Base-by-base conservation (phyloP, 768 basidiomycete genomes). In the Suillus variegatus region DNA sequence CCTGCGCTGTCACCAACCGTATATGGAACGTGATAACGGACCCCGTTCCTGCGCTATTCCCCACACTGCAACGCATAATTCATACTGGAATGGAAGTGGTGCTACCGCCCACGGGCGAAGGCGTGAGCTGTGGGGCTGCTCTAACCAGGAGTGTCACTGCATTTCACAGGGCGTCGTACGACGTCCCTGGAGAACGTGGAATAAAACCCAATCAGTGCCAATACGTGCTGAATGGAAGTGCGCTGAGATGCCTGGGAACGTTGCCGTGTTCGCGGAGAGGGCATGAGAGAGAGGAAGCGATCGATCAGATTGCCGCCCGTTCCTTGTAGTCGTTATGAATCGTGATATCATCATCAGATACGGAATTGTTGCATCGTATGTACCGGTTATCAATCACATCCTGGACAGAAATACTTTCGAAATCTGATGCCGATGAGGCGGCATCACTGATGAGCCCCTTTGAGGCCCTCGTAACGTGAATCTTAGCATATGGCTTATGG, bases 1-100 rank as follows among this genome's bases (percentile, higher is more conserved):
- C 40, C 65, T 66, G 28, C 67, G 70, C 36, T 70, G 72, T 66
- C 72, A 74, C 64, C 22, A 44, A 1, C 20, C 12, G 0, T 73
- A 74, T 67, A 18, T 71, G 43, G 75, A 76, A 57, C 62, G 66
- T 12, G 38, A 71, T 64, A 75, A 76, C 56, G 66, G 70, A 2
- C 38, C 60, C 16, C 46, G 55, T 16, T 64, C 71, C 16, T 71
- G 69, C 47, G 44, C 54, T 44, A 58, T 71, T 9, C 52, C 46
- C 40, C 70, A 68, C 52, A 36, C 18, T 36, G 4, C 6, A 10
- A 32, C 38, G 10, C 12, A n/a, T 4, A 40, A 16, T 14, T 14
- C 56, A 22, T 9, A 14, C 12, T 38, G 35, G 22, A 41, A 25
- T 16, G 57, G 57, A 41, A 28, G 8, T 35, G 3, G 28, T 4